Evolutionary conservation across 2,329 filamentous ascomycete genomes (phyloP), one percentile per base, ranked within the genome.

Genomic region (Esteya vermicola): DNA sequence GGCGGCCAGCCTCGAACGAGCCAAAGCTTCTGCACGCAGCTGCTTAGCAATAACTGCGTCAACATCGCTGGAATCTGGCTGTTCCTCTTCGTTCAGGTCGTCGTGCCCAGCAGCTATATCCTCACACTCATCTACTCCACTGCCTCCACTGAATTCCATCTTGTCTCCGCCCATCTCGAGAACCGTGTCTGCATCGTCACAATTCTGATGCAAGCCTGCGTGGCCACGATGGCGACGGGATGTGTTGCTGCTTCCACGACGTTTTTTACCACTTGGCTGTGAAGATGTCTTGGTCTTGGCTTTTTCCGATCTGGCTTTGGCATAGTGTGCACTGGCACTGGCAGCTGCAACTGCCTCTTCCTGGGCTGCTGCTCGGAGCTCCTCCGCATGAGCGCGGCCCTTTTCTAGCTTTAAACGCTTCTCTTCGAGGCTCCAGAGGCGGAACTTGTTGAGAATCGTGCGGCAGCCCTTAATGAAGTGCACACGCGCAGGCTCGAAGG

Each of bases 391-490:
- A 4, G 68, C 70, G 36, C 77, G 78, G 44, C 89, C 85, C 52
- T 78, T 84, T 51, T 85, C 81, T 3, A 75, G 61, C 58, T 85
- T 85, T 44, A 84, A 68, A 33, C 81, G 75, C 63, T 88, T 93
- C 58, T 98, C 91, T 55, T 93, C 85, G 45, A 88, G 72, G 46
- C 79, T 86, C 88, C 88, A 96, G 40, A 74, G 67, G 38, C 78
- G 74, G 55, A 95, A 96, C 55, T 95, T 96, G 46, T 85, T 77
- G 18, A 96, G 68, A 23, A 96, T 78, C 0, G 71, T 70, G 46
- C 85, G 71, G 43, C 93, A 88, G 45, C 93, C 85, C 42, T 70
- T 72, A 50, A 95, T 81, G 54, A 95, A 93, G 55, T 89, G 78
- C 44, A 79, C 71, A 22, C 91, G 75, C 45, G 91, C 91, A 3